Base-by-base conservation (phyloP, 2,329 filamentous ascomycete genomes). In the Colletotrichum siamense region DNA sequence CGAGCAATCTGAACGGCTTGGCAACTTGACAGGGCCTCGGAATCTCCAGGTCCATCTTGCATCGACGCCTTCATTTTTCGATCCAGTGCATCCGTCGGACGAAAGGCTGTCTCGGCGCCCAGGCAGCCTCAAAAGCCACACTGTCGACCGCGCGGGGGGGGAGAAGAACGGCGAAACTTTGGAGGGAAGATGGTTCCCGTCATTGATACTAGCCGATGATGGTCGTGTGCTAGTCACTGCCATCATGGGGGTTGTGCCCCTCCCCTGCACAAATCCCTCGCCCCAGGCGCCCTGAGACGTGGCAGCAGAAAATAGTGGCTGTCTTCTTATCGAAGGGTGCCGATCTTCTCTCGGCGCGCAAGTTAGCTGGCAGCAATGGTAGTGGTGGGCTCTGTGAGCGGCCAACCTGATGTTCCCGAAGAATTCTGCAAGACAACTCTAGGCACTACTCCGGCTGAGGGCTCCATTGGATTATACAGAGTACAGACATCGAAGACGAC, bases 61-160 rank as follows among this genome's bases (percentile, higher is more conserved):
- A 36, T 30, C 15, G 65, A 16, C 49, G 3, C 18, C 32, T 10
- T 61, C 49, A 28, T 44, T 62, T 57, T 52, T 28, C 24, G 34
- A 22, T 36, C 34, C 49, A 66, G 22, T 28, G 26, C 62, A 52
- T 72, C 36, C 55, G 62, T 67, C 55, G 62, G 73, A 72, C 52
- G 73, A 66, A 75, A 39, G 69, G 69, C 62, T 72, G 62, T 55
- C 73, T 67, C 8, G 73, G 62, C 69, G 69, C 69, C 73, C 15
- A 75, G 36, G 28, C 57, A 32, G 12, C 36, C 30, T 34, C 30
- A 44, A 32, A 62, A 55, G 55, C 26, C 62, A 32, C n/a, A 16
- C 15, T 34, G 6, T 61, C 24, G 26, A 18, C n/a, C n/a, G 55
- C 36, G 26, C 62, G 52, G 36, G 69, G 62, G 62, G 24, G 24